Percentiles rank a stretch among this genome's conserved stretches.
phyloP scores from a whole-genome alignment of 1,284 basidiomycete genomes.

The Porogramme epimiltina region DNA sequence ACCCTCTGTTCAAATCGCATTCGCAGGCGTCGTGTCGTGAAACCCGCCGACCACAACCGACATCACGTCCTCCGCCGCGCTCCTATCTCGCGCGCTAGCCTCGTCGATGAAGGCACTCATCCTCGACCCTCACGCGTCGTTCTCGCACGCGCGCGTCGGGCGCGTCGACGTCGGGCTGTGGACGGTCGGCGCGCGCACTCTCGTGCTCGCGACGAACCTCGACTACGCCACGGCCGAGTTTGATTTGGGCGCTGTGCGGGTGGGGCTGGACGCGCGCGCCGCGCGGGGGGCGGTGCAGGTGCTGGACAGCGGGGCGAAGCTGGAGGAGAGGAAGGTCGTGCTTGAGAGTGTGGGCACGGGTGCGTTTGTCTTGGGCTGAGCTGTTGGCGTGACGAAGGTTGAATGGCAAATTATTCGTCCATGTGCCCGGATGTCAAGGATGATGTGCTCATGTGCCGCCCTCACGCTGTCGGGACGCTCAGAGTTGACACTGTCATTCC shows the following conservation, averaged over 20 bases:
- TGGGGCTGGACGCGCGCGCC: conserved; percentile 12
- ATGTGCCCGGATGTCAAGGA: too few species aligned
- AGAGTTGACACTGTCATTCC: too few species aligned
- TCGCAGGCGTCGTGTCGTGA: conserved; percentile 73
- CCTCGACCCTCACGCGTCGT: conserved; percentile 33
- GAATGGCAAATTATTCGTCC: too few species aligned
- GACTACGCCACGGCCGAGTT: conserved; percentile 36
- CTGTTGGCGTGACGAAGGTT: too few species aligned
- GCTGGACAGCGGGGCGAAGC: conserved; percentile 33
- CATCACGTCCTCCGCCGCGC: conserved; percentile 59
- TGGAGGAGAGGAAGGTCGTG: conserved; percentile 22
- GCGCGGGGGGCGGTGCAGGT: conserved; percentile 20
- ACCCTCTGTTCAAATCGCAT: conserved; percentile 4
- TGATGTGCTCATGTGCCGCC: too few species aligned
- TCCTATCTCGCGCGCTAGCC: conserved; percentile 47
- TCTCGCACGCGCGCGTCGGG: conserved; percentile 29
- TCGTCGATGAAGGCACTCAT: conserved; percentile 41
- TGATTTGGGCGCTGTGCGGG: conserved; percentile 18
- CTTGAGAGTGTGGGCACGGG: conserved; percentile 33
- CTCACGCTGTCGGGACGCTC: too few species aligned
- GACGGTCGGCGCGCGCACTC: conserved; percentile 32
- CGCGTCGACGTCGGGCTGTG: conserved; percentile 44
- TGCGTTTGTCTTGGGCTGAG: conserved; percentile 30
- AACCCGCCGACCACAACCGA: conserved; percentile 60
- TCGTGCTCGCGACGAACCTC: conserved; percentile 46